Evolutionary conservation across 2,329 filamentous ascomycete species (phyloP).

Genomic region (Epicoccum sorghinum): DNA sequence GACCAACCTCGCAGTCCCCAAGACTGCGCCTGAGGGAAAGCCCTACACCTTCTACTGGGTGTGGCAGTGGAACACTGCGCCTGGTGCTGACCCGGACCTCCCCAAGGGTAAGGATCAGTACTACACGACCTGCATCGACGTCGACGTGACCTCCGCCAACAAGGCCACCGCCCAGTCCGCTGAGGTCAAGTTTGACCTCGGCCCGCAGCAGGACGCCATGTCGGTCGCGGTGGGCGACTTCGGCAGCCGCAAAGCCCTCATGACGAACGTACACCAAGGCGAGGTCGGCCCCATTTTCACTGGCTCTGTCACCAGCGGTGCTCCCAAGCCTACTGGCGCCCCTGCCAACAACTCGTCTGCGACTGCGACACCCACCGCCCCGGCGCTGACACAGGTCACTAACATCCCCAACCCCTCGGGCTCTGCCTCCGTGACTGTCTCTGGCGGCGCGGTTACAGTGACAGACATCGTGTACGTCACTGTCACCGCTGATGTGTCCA

Average conservation of each 20-base stretch:
- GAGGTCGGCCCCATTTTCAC: conserved; percentile 38
- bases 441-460: conserved; percentile 25
- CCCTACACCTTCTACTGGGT: conserved; percentile 91
- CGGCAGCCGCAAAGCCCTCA: conserved; percentile 49
- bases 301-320: conserved; percentile 4
- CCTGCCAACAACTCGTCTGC: conserved; percentile 9
- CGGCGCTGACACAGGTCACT: conserved; percentile 15
- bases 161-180: conserved; percentile 23
- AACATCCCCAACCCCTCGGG: conserved; percentile 30
- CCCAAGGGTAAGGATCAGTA: conserved; percentile 60
- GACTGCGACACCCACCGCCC: conserved; percentile 1
- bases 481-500: conserved; percentile 24
- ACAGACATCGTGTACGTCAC: conserved; percentile 37
- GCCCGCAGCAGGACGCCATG: conserved; percentile 51
- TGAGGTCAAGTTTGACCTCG: conserved; percentile 31
- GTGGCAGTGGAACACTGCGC: conserved; percentile 76
- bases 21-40: conserved; percentile 65
- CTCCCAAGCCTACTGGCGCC: conserved; percentile 10
- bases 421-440: conserved; percentile 20
- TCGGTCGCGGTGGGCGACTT: conserved; percentile 48
- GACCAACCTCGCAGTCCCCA: conserved; percentile 76
- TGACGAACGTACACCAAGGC: conserved; percentile 33
- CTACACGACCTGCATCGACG: conserved; percentile 65
- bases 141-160: conserved; percentile 52
- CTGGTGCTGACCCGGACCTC: conserved; percentile 45